phyloP scores from a whole-genome alignment of 306 rosid species.

The Ammopiptanthus mongolicus region DNA sequence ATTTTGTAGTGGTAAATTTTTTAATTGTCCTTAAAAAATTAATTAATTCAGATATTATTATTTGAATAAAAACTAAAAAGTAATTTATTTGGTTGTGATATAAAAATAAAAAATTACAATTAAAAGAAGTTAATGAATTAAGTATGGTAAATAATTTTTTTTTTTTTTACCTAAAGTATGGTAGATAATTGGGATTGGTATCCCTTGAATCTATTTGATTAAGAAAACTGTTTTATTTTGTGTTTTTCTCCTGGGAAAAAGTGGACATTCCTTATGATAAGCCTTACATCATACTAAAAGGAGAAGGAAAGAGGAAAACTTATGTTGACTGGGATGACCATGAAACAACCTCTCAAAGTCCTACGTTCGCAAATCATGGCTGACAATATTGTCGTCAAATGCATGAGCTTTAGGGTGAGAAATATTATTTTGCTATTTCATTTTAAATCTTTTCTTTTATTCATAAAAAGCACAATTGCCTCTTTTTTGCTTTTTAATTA shows the following conservation, averaged over 20 bases:
- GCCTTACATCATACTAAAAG: conserved; percentile 55
- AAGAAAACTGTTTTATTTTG: background rate
- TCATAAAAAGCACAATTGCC: background rate
- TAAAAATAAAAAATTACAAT: too few relatives aligned
- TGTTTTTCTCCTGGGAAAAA: conserved; percentile 50
- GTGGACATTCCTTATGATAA: conserved; percentile 51
- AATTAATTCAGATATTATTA: too few relatives aligned
- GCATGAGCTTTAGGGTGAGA: conserved; percentile 60
- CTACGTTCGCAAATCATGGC: conserved; percentile 61
- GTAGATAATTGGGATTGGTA: background rate
- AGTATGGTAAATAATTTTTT: too few relatives aligned
- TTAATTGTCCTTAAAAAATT: too few relatives aligned
- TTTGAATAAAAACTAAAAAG: too few relatives aligned
- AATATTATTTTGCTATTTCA: background rate
- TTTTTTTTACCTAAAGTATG: too few relatives aligned
- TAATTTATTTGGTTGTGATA: too few relatives aligned
- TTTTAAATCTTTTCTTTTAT: background rate
- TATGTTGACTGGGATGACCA: conserved; percentile 69
- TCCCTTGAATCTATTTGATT: background rate
- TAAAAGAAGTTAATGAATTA: too few relatives aligned
- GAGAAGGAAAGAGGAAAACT: conserved; percentile 45
- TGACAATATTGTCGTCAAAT: conserved; percentile 45
- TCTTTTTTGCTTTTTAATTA: background rate
- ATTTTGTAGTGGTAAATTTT: too few relatives aligned
- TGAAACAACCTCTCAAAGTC: conserved; percentile 34